phyloP scores from a whole-genome alignment of 768 basidiomycete genomes.

The Leccinum pellstonianum region DNA sequence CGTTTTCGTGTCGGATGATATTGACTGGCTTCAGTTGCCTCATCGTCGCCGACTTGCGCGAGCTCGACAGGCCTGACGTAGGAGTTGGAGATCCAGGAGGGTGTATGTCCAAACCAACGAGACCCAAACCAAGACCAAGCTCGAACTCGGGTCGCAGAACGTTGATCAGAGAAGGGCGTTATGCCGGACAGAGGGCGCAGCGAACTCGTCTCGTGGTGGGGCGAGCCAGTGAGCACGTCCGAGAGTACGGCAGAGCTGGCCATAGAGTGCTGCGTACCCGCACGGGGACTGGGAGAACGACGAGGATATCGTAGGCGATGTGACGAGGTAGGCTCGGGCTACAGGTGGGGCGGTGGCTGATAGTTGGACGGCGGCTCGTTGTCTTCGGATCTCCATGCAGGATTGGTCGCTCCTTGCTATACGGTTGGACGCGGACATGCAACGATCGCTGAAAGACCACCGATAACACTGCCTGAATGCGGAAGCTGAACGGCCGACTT shows the following conservation, averaged over 20 bases:
- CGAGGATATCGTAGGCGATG: too few species aligned
- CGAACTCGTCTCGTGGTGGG: conserved; percentile 14
- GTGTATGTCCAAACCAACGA: neutral
- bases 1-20: too few species aligned
- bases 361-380: too few species aligned
- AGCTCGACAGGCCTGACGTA: conserved; percentile 27
- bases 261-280: conserved; percentile 22
- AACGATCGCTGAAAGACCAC: too few species aligned
- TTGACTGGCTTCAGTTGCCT: too few species aligned
- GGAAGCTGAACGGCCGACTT: conserved; percentile 6
- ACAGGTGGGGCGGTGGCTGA: conserved; percentile 50
- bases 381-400: too few species aligned
- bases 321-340: conserved; percentile 52
- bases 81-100: conserved; percentile 20
- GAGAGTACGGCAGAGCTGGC: conserved; percentile 16
- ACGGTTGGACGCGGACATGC: conserved; percentile 8
- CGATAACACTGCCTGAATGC: too few species aligned
- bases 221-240: conserved; percentile 3
- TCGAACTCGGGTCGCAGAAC: conserved; percentile 45
- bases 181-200: conserved; percentile 26
- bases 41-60: too few species aligned
- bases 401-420: too few species aligned
- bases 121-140: conserved; percentile 23
- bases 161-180: conserved; percentile 33
- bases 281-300: conserved; percentile 31